Evolutionary conservation across 768 basidiomycete genomes (phyloP).

Genomic region (Amanita muscaria): DNA sequence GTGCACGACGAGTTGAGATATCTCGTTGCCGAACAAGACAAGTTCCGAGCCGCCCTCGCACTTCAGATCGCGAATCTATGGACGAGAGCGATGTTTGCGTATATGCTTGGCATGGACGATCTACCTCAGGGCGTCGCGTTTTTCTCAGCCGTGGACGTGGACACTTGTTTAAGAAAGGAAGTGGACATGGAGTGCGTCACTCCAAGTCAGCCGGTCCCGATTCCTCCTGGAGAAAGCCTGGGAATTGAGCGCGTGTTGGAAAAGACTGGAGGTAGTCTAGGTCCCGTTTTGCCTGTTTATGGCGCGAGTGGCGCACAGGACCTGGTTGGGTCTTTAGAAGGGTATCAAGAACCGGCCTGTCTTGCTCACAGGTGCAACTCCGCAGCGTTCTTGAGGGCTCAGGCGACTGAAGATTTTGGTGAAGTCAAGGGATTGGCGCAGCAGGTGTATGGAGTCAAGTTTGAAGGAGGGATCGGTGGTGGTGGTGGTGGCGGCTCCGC

Average conservation of each 20-base stretch:
- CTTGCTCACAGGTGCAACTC: conserved; percentile 47
- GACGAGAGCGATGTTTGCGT: conserved; percentile 89
- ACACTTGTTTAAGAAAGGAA: conserved; percentile 87
- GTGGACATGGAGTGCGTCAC: conserved; percentile 95
- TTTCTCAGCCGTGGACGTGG: conserved; percentile 94
- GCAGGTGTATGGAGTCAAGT: conserved; percentile 21
- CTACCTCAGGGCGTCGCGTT: conserved; percentile 93
- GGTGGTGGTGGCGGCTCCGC: conserved; percentile 11
- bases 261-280: conserved; percentile 51
- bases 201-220: conserved; percentile 77
- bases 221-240: conserved; percentile 83
- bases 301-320: conserved; percentile 11
- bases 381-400: conserved; percentile 66
- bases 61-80: conserved; percentile 93
- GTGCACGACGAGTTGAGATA: conserved; percentile 97
- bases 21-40: conserved; percentile 81
- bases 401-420: conserved; percentile 61
- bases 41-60: conserved; percentile 84
- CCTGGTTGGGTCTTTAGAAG: conserved; percentile 30
- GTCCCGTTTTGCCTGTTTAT: conserved; percentile 2
- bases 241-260: conserved; percentile 58
- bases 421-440: conserved; percentile 66
- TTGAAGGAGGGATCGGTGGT: conserved; percentile 14
- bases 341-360: conserved; percentile 51
- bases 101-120: conserved; percentile 91